Percentiles rank a stretch among this genome's conserved stretches.
phyloP scores from a whole-genome alignment of 306 rosid genomes.

The Corylus avellana region DNA sequence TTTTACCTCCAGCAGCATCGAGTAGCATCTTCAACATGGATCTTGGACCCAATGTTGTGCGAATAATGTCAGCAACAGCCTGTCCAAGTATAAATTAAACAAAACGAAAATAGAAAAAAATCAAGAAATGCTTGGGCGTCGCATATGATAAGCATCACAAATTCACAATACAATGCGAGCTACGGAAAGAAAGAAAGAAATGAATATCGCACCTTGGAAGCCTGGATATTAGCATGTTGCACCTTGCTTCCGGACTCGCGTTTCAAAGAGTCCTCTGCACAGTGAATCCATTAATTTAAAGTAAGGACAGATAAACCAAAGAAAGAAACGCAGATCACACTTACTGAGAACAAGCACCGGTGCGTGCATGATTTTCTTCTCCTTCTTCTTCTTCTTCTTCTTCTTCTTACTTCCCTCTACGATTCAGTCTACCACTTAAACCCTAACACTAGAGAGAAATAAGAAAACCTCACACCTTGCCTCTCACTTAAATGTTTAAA shows the following conservation, averaged over 20 bases:
- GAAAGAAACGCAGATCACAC: not conserved
- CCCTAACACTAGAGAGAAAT: too few relatives aligned
- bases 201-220: conserved; percentile 60
- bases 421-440: too few relatives aligned
- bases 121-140: too few relatives aligned
- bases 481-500: too few relatives aligned
- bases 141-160: too few relatives aligned
- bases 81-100: conserved; percentile 21
- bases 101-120: conserved; percentile 10
- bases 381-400: not conserved
- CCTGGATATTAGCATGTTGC: conserved; percentile 90
- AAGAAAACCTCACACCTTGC: too few relatives aligned
- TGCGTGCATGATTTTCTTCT: not conserved
- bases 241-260: conserved; percentile 94
- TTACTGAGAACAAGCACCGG: conserved; percentile 1
- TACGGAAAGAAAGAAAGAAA: not conserved
- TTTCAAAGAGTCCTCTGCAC: conserved; percentile 86
- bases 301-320: not conserved
- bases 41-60: conserved; percentile 94
- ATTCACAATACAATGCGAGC: not conserved
- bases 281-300: not conserved
- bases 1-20: conserved; percentile 73
- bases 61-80: conserved; percentile 96
- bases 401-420: too few relatives aligned
- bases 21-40: conserved; percentile 96